Evolutionary conservation across 2,329 filamentous ascomycete species (phyloP).

Genomic region (Dactylellina parvicollis): DNA sequence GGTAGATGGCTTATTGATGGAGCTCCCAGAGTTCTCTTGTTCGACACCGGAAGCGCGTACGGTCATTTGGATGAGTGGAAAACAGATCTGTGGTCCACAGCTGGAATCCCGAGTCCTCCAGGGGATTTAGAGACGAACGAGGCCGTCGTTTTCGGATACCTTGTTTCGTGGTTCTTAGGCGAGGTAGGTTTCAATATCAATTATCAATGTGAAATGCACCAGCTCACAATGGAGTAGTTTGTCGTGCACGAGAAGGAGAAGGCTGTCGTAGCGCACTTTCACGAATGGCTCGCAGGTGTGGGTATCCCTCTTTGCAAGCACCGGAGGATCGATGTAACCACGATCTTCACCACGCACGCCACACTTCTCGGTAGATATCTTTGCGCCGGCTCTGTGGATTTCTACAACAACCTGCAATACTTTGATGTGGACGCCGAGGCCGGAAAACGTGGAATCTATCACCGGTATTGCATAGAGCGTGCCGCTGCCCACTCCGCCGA

Average conservation of each 20-base stretch:
- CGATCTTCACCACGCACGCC: constrained; percentile 98
- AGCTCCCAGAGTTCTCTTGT: constrained; percentile 88
- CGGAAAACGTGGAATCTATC: constrained; percentile 97
- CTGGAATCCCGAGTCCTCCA: constrained; percentile 91
- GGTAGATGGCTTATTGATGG: constrained; percentile 98
- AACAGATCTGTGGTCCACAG: constrained; percentile 88
- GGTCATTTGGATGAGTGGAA: constrained; percentile 96
- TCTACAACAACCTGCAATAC: constrained; percentile 98
- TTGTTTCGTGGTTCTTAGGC: constrained; percentile 97
- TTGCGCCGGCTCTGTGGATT: constrained; percentile 96
- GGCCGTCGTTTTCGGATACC: constrained; percentile 94
- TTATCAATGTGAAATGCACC: constrained; percentile 22
- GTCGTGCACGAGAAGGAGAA: constrained; percentile 90
- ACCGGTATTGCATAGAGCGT: constrained; percentile 97
- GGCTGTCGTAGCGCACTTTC: constrained; percentile 96
- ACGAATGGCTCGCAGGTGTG: constrained; percentile 97
- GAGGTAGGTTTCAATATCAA: constrained; percentile 71
- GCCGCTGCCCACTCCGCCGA: constrained; percentile 90
- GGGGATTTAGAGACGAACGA: constrained; percentile 96
- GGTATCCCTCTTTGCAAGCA: constrained; percentile 91
- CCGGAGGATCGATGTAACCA: constrained; percentile 93
- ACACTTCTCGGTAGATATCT: constrained; percentile 95
- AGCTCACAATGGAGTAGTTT: constrained; percentile 69
- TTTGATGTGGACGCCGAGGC: constrained; percentile 97
- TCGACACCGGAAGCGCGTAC: constrained; percentile 94